Conservation (phyloP, 2,329 filamentous ascomycete species). For the Celoporthe dispersa region DNA sequence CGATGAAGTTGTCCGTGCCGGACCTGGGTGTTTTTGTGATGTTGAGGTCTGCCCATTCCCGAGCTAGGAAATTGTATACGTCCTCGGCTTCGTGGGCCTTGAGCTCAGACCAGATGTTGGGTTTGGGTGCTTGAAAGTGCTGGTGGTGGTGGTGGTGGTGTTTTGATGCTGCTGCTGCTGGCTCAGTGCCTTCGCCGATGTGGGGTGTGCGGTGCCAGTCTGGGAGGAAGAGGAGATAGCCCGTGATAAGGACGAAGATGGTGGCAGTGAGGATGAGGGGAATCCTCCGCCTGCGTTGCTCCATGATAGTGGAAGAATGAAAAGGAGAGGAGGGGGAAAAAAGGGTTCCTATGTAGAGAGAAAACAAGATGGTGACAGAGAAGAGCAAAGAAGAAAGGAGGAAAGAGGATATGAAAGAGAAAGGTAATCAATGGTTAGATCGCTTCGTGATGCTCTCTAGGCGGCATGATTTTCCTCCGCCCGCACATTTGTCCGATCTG, state of each 20-base stretch:
- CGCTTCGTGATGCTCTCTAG: neutral
- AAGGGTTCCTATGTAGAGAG: too few species aligned
- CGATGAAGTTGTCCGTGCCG: constrained; percentile 52
- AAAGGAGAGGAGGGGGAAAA: too few species aligned
- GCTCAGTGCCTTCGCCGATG: neutral
- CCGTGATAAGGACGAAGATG: constrained; percentile 10
- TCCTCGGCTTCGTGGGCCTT: constrained; percentile 46
- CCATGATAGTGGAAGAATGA: neutral
- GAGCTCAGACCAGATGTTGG: constrained; percentile 48
- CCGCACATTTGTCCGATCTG: neutral
- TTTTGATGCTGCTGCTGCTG: neutral
- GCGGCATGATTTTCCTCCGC: constrained; percentile 1
- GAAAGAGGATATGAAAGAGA: neutral
- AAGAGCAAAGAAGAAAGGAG: neutral
- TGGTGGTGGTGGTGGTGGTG: neutral
- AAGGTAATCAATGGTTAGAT: neutral
- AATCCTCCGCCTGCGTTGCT: constrained; percentile 1
- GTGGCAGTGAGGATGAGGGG: neutral
- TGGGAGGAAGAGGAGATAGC: constrained; percentile 9
- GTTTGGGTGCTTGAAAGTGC: constrained; percentile 41
- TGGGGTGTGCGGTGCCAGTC: neutral
- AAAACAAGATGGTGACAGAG: neutral
- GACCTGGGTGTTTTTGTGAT: constrained; percentile 44
- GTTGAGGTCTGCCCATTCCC: constrained; percentile 48
- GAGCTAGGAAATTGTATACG: constrained; percentile 47